Conservation (phyloP, 306 rosid species). For the Cucumis sativus region Cucumber_9930_V3 NC_026656.2:17816501-17817000, state of each 20-base stretch:
- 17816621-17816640: not conserved
- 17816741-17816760: not conserved
- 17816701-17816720: not conserved
- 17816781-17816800: not conserved
- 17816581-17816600: not conserved
- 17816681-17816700: not conserved
- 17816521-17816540: not conserved
- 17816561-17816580: not conserved
- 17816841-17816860: not conserved
- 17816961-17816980: not conserved
- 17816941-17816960: not conserved
- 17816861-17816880: not conserved
- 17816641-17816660: not conserved
- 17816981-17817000: not conserved
- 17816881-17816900: not conserved
- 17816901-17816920: not conserved
- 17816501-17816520: not conserved
- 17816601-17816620: not conserved
- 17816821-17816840: not conserved
- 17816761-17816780: not conserved
- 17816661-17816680: not conserved
- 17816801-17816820: slow-evolving; percentile 6
- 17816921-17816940: not conserved
- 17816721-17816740: slow-evolving; percentile 2
- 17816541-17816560: not conserved